Evolutionary conservation across 106 monocot genomes (phyloP), one percentile per base, ranked within the genome.

Genomic region (Ottelia alismoides): DNA sequence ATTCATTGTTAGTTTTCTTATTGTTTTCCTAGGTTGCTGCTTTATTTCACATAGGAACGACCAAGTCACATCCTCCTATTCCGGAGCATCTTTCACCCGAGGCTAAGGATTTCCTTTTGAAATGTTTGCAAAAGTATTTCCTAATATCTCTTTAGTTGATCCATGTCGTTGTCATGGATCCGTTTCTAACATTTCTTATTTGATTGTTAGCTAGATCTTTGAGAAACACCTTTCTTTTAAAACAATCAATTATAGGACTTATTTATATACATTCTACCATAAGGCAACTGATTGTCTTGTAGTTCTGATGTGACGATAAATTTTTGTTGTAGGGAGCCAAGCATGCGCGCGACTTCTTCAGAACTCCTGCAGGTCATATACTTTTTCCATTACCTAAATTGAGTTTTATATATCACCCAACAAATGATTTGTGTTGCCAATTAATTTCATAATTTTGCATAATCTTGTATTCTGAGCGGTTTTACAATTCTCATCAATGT

Each of bases 11-110:
- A 43, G 40, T 5, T 19, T n/a, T 21, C 21, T 22, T 25, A 28
- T 6, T 29, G 46, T 63, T 66, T 40, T 29, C 65, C 49, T 65
- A 96, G 96, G 96, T 98, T 74, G 85, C 98, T 55, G 85, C 77
- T 45, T 54, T 98, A 29, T 98, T 79, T 55, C 82, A 85, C 62
- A 74, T 98, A 62, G 98, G 98, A 30, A 90, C 82, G 28, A 98
- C 98, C 48, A 98, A 98, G 28, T 89, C 89, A 14, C 98, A 90
- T 62, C 98, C 98, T 28, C 89, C 89, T 14, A 98, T 98, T 51
- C 89, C 98, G 25, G 98, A 98, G 54, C 82, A 90, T 68, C 79
- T 98, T 31, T 90, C 98, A 19, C 56, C 55, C 55, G 77, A 90
- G 65, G 98, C 98, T 0, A 89, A 86, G 60, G 81, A 85, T 72